Conservation (phyloP, 2,329 filamentous ascomycete genomes). For the Delphinella strobiligena region DNA sequence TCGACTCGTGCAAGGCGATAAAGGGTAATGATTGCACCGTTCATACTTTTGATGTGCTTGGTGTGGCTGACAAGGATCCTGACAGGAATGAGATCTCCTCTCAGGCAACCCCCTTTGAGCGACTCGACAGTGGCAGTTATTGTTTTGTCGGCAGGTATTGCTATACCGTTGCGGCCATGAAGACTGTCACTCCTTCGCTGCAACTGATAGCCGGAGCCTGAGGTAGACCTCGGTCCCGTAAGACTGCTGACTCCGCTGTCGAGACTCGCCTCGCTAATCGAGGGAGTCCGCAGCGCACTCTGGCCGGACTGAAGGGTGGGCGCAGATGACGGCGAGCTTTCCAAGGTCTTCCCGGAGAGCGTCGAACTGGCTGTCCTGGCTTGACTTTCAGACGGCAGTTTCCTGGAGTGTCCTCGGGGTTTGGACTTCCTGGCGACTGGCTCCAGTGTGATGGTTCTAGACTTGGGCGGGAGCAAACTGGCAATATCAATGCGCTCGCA, state of each 20-base stretch:
- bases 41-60: conserved; percentile 78
- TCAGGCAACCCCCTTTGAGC: conserved; percentile 68
- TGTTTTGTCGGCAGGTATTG: conserved; percentile 54
- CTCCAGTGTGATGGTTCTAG: conserved; percentile 75
- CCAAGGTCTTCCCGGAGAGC: conserved; percentile 8
- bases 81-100: conserved; percentile 72
- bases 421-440: conserved; percentile 63
- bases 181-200: conserved; percentile 37
- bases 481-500: conserved; percentile 79
- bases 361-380: conserved; percentile 2
- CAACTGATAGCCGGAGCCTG: conserved; percentile 28
- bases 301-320: conserved; percentile 17
- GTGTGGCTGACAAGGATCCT: conserved; percentile 76
- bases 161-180: conserved; percentile 34
- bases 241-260: conserved; percentile 50
- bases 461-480: conserved; percentile 57
- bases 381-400: conserved; percentile 11
- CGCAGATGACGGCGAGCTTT: conserved; percentile 17
- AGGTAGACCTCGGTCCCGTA: conserved; percentile 29
- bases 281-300: conserved; percentile 28
- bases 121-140: conserved; percentile 82
- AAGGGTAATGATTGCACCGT: conserved; percentile 84
- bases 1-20: conserved; percentile 88
- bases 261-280: conserved; percentile 35
- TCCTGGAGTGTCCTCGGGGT: conserved; percentile 42